Base-by-base conservation (phyloP, 805 yeast species). In the Candida tibetensis region DNA sequence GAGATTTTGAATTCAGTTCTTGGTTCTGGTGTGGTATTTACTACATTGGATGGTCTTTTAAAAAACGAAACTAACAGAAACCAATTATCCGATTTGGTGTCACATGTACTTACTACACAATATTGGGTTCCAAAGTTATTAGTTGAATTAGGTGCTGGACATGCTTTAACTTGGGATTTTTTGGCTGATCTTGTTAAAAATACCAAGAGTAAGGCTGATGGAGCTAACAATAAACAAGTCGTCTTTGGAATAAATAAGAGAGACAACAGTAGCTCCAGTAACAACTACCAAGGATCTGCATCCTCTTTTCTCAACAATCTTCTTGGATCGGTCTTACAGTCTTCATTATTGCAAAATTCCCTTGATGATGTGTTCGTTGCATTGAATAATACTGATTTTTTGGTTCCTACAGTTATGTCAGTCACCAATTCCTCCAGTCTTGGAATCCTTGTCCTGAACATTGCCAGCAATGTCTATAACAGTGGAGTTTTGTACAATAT, bases 61-160 rank as follows among this genome's bases (percentile, higher is more conserved):
- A 27, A 58, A 12, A 51, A 66, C 42, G 64, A 60, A 9, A 45
- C 53, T 16, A 62, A 64, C 41, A 48, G 64, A 25, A 40, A 47
- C 21, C 17, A 32, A 2, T 34, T 66, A 13, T 54, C 68, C 1
- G 54, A 48, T 22, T 33, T 48, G 12, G 30, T 55, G 13, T 71
- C 71, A 3, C 41, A 47, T 12, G 33, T 55, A 8, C 48, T 67
- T 28, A 49, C 50, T 10, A 25, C 42, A 3, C 40, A 64, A 32
- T 46, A 57, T 5, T 66, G 66, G 63, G 48, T 63, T 15, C 49
- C 64, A 3, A 37, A 51, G 31, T 33, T 66, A 8, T 43, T 68
- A 32, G 45, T 42, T 28, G 60, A 57, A n/a, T 40, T 64, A n/a
- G 71, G 72, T 17, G 41, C 52, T 21, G 67, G 68, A 6, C 45